Evolutionary conservation across 31 red algal genomes (phyloP).

Genomic region (Endocladia muricata): DNA sequence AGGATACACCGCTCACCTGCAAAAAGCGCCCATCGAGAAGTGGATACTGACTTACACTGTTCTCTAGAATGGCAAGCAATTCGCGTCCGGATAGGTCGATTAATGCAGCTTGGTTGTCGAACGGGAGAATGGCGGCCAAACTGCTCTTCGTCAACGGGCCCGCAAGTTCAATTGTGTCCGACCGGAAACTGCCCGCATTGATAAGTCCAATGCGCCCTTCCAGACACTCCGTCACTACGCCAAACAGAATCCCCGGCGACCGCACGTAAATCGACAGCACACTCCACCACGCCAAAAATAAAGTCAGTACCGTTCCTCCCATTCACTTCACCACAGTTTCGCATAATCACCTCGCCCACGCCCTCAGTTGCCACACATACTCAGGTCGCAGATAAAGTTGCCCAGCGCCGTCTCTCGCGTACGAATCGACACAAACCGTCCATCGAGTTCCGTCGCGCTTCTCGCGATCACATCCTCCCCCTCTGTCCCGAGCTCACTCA

Average conservation of each 20-base stretch:
- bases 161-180: constrained; percentile 42
- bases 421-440: constrained; percentile 54
- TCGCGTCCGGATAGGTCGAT: constrained; percentile 24
- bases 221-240: constrained; percentile 33
- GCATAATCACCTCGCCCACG: too few species aligned
- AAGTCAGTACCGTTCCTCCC: too few species aligned
- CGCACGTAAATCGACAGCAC: too few species aligned
- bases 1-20: constrained; percentile 60
- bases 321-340: too few species aligned
- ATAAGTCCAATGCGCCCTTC: constrained; percentile 39
- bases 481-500: constrained; percentile 18
- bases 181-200: constrained; percentile 69
- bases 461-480: constrained; percentile 21
- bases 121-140: constrained; percentile 59
- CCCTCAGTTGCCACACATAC: too few species aligned
- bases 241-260: too few species aligned
- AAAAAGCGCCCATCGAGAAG: constrained; percentile 42
- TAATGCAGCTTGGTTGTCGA: constrained; percentile 25
- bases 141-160: constrained; percentile 21
- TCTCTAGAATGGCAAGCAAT: constrained; percentile 36
- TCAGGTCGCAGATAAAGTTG: constrained; percentile 48
- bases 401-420: constrained; percentile 62
- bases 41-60: constrained; percentile 51
- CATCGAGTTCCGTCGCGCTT: constrained; percentile 24
- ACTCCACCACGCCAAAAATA: too few species aligned